Conservation (phyloP, 2,329 filamentous ascomycete genomes). For the Xylariaceae sp. region DNA sequence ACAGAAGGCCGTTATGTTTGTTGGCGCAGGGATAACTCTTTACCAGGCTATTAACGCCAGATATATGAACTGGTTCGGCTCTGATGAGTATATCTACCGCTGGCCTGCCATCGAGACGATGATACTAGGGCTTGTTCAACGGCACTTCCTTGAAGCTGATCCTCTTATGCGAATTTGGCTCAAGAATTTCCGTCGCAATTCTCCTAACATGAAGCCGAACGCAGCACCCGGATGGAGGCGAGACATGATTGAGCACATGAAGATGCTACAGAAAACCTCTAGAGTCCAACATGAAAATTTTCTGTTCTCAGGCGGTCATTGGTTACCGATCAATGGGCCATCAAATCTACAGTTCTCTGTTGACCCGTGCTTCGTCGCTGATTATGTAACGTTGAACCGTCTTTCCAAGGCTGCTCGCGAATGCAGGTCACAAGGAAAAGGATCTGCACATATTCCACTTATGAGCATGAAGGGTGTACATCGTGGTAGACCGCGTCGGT, state of each 20-base stretch:
- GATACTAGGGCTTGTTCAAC: constrained; percentile 18
- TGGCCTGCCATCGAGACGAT: not conserved
- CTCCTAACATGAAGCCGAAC: not conserved
- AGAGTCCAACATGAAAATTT: constrained; percentile 15
- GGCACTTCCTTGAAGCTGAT: constrained; percentile 21
- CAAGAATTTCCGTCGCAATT: constrained; percentile 1
- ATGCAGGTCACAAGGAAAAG: not conserved
- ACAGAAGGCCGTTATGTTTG: not conserved
- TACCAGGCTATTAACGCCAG: not conserved
- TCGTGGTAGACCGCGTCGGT: constrained; percentile 13
- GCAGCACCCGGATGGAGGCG: constrained; percentile 21
- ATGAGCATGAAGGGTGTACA: not conserved
- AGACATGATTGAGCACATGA: constrained; percentile 26
- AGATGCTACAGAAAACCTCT: constrained; percentile 7
- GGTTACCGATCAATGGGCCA: constrained; percentile 47
- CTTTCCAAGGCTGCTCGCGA: not conserved
- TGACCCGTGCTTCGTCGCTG: constrained; percentile 16
- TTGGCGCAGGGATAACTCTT: no score
- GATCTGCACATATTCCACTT: not conserved
- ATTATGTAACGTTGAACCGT: not conserved
- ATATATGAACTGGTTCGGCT: no score
- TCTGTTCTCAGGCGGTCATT: constrained; percentile 29
- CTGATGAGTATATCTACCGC: no score
- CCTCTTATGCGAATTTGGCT: constrained; percentile 17
- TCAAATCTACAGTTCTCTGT: constrained; percentile 34